A percentile compares a stretch with the other conserved stretches of the same genome.
These are phyloP conservation scores for Grosmannia serpens DNA, from an alignment of 2,329 filamentous ascomycete genomes.

Conservation along the genomic window DNA sequence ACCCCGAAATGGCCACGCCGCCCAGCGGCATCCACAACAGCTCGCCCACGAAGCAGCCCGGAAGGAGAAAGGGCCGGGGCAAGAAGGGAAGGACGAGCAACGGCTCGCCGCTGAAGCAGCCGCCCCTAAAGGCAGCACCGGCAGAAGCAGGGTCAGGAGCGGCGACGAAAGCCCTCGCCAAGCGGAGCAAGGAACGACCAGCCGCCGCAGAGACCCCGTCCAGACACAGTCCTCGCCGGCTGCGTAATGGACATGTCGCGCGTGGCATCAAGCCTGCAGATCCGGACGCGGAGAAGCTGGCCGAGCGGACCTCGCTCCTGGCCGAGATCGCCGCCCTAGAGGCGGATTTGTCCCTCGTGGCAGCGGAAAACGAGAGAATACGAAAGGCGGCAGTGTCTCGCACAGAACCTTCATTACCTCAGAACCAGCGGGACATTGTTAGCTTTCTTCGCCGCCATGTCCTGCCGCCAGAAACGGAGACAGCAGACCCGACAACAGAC, in stretches of 20 bases:
- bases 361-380: slow-evolving; percentile 46
- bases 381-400: slow-evolving; percentile 23
- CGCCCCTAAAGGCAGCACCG: slow-evolving; percentile 12
- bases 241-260: slow-evolving; percentile 16
- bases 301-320: slow-evolving; percentile 38
- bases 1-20: slow-evolving; percentile 42
- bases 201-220: neutral
- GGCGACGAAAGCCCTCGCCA: neutral
- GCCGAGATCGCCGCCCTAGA: slow-evolving; percentile 45
- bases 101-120: slow-evolving; percentile 37
- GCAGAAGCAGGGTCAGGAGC: neutral
- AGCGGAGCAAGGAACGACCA: neutral
- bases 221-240: neutral
- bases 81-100: neutral
- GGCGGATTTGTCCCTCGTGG: slow-evolving; percentile 44
- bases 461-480: slow-evolving; percentile 21
- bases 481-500: slow-evolving; percentile 22
- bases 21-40: slow-evolving; percentile 49
- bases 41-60: slow-evolving; percentile 35
- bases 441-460: slow-evolving; percentile 30
- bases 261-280: slow-evolving; percentile 31
- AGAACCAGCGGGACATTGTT: slow-evolving; percentile 23
- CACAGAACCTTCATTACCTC: slow-evolving; percentile 15
- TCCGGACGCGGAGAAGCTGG: slow-evolving; percentile 36
- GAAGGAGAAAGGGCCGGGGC: slow-evolving; percentile 24